Base-by-base conservation (phyloP, 208 protist species). In the Acanthamoeba polyphaga region DNA sequence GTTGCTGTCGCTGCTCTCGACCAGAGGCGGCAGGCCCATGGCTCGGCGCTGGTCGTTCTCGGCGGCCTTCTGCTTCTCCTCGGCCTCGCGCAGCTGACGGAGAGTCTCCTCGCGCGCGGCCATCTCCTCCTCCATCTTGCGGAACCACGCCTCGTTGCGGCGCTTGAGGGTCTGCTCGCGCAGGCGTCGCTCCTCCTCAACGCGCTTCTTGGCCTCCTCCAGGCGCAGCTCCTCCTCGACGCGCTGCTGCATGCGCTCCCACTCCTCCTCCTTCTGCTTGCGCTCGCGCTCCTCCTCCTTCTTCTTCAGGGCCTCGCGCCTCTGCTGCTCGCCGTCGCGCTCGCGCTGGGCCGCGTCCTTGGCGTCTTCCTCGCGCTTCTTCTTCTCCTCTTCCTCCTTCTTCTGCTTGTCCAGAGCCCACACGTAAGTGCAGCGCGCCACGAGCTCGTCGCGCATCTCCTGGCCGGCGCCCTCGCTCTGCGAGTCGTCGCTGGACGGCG, bases 71-170 rank as follows among this genome's bases (percentile, higher is more conserved):
- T 15, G 74, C 32, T 64, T 64, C 58, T 46, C 74, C 22, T 82
- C 74, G 74, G 74, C 74, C 74, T 82, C 74, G 43, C 74, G 74
- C 34, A 82, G 74, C 74, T 82, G 74, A 7, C 46, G 74, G 0
- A 82, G 46, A 38, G 74, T 53, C 74, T 82, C 46, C 74, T 82
- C 74, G 74, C 74, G 74, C 17, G 74, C 74, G 24, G 74, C 74
- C 74, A 82, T 82, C 46, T 82, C 74, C 74, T 82, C 74, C 74
- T 82, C 74, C 74, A 82, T 82, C 74, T 82, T 82, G 46, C 74
- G 74, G 74, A 82, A 82, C 74, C 74, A 82, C 6, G 32, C 74
- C 24, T 82, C 74, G 74, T 82, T 82, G 74, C 74, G 74, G 8
- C 74, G 74, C 74, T 82, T 82, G 74, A 82, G 74, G 46, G 74